phyloP scores from a whole-genome alignment of 2,329 filamentous ascomycete species.

The Raffaelea ambrosiae region DNA sequence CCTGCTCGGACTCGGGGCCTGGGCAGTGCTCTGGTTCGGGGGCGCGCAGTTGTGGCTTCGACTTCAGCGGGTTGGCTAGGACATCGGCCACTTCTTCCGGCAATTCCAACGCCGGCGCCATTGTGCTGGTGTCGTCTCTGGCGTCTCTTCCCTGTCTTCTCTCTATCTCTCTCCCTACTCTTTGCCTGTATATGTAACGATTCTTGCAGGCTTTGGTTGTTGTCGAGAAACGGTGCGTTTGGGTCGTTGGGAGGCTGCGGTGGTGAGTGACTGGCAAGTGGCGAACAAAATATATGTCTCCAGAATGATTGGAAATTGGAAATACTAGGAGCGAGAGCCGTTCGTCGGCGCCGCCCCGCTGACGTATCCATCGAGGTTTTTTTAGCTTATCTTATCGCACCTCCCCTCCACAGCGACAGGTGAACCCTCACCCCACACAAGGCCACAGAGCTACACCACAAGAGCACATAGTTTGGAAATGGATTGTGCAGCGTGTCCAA shows the following conservation, averaged over 20 bases:
- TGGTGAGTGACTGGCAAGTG: conserved; percentile 13
- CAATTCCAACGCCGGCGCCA: conserved; percentile 77
- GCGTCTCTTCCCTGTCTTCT: background rate
- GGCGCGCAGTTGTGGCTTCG: conserved; percentile 77
- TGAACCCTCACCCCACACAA: too few species aligned
- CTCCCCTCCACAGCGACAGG: background rate
- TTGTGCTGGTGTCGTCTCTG: conserved; percentile 24
- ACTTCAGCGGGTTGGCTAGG: conserved; percentile 66
- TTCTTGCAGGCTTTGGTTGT: too few species aligned
- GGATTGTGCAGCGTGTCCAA: too few species aligned
- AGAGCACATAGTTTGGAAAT: too few species aligned
- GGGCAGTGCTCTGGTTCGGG: conserved; percentile 97
- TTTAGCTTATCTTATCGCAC: conserved; percentile 10
- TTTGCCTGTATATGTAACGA: too few species aligned
- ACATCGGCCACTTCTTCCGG: conserved; percentile 59
- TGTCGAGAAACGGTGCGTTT: too few species aligned
- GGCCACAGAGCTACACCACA: too few species aligned
- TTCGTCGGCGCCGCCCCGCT: conserved; percentile 7
- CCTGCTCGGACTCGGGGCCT: conserved; percentile 70
- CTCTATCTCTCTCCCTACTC: background rate
- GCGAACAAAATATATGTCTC: conserved; percentile 8
- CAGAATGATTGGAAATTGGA: conserved; percentile 10
- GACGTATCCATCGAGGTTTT: conserved; percentile 4
- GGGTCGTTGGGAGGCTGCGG: too few species aligned
- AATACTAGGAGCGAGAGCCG: background rate